Percentiles rank a stretch among this genome's conserved stretches.
Conservation (phyloP, 768 basidiomycete species). For the Termitomyces sp. region DNA sequence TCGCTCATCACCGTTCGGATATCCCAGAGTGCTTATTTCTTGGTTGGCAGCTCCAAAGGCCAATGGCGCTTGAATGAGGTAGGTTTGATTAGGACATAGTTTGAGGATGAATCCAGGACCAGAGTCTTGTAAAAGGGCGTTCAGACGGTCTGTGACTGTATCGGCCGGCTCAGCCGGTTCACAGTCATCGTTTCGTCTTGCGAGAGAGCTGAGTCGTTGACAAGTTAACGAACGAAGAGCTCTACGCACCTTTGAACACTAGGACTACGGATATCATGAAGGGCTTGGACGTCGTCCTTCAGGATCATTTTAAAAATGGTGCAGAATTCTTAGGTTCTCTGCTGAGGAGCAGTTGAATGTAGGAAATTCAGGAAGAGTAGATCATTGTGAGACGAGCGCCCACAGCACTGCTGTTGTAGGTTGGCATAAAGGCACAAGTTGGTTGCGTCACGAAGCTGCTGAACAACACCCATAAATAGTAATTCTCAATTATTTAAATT, state of each 20-base stretch:
- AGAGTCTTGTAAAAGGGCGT: conserved; percentile 60
- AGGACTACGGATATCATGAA: background rate
- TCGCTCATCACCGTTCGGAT: conserved; percentile 64
- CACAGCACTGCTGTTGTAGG: background rate
- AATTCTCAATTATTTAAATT: background rate
- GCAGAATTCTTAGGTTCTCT: background rate
- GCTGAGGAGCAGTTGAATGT: background rate
- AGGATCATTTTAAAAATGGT: background rate
- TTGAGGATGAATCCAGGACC: conserved; percentile 64
- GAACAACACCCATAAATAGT: conserved; percentile 1
- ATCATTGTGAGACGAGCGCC: background rate
- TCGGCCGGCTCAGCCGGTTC: conserved; percentile 53
- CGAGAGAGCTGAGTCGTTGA: background rate
- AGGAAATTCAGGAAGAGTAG: background rate
- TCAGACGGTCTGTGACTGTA: conserved; percentile 65
- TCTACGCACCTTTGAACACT: background rate
- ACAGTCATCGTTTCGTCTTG: conserved; percentile 21
- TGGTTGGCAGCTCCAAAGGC: conserved; percentile 65
- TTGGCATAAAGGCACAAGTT: background rate
- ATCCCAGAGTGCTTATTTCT: conserved; percentile 80
- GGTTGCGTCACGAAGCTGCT: background rate
- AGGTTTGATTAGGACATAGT: conserved; percentile 63
- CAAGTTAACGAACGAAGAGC: background rate
- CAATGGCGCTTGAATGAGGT: conserved; percentile 65
- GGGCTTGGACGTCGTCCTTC: background rate